Percentiles rank a stretch among this genome's conserved stretches.
phyloP scores from a whole-genome alignment of 2,329 filamentous ascomycete species.

The Trichoderma atrobrunneum region DNA sequence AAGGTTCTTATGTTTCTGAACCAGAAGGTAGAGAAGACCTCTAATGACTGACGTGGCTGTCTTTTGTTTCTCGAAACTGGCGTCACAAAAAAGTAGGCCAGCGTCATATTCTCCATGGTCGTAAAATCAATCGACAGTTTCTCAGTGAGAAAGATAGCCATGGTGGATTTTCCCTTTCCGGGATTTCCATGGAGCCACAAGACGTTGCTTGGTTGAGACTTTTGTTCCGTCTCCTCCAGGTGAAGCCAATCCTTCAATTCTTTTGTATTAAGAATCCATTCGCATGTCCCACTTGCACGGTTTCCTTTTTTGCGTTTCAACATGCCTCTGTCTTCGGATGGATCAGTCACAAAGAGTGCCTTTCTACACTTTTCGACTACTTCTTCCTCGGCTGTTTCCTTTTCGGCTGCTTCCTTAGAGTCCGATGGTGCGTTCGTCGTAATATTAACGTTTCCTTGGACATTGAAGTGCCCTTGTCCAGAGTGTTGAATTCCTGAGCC shows the following conservation, averaged over 20 bases:
- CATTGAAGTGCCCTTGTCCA: too few relatives aligned
- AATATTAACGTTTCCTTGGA: too few relatives aligned
- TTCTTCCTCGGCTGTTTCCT: too few relatives aligned
- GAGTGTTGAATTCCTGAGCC: too few relatives aligned
- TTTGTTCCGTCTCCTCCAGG: too few relatives aligned
- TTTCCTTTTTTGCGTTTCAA: not conserved
- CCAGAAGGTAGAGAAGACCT: too few relatives aligned
- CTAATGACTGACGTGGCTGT: too few relatives aligned
- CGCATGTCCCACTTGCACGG: not conserved
- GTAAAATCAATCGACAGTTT: fast-evolving
- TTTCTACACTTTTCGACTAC: too few relatives aligned
- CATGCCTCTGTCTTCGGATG: not conserved
- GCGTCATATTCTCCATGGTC: not conserved
- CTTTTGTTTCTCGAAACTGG: too few relatives aligned
- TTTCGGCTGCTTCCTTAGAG: too few relatives aligned
- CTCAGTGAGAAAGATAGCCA: not conserved
- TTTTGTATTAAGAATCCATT: not conserved
- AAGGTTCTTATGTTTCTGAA: too few relatives aligned
- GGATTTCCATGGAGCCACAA: not conserved
- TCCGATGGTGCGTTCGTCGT: too few relatives aligned
- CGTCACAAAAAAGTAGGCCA: not conserved
- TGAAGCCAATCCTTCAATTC: not conserved
- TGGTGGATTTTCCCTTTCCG: not conserved
- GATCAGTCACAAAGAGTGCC: not conserved
- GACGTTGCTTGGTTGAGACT: fast-evolving